Percentiles rank a stretch among this genome's conserved stretches.
These are phyloP conservation scores for Nitzschia sp. DNA, from an alignment of 108 stramenopile genomes.

Conservation along the genomic window DNA sequence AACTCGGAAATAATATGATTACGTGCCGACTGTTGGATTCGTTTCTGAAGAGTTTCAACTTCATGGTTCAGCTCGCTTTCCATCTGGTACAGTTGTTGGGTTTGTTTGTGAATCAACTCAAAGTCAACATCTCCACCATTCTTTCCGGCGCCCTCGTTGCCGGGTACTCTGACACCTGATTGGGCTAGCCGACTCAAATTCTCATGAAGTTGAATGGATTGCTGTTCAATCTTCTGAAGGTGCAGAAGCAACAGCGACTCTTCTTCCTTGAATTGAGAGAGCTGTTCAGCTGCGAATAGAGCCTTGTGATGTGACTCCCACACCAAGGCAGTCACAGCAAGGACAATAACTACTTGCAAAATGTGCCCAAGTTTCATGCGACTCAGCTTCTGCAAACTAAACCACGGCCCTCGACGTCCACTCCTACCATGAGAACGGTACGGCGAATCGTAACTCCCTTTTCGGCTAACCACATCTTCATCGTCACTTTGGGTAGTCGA, in stretches of 20 bases:
- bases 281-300: constrained; percentile 27
- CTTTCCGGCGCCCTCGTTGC: background rate
- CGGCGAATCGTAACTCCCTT: constrained; percentile 5
- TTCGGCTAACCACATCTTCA: constrained; percentile 19
- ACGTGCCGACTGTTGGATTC: constrained; percentile 45
- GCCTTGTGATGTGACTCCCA: constrained; percentile 51
- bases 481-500: constrained; percentile 27
- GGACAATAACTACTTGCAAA: constrained; percentile 34
- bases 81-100: constrained; percentile 42
- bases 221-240: constrained; percentile 47
- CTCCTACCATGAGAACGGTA: constrained; percentile 12
- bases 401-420: constrained; percentile 6
- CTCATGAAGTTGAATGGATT: constrained; percentile 47
- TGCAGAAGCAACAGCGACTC: constrained; percentile 45
- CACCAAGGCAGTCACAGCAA: constrained; percentile 38
- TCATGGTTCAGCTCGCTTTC: constrained; percentile 45
- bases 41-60: constrained; percentile 35
- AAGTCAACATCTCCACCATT: constrained; percentile 22
- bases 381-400: constrained; percentile 16
- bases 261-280: constrained; percentile 46
- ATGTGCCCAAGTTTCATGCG: constrained; percentile 35
- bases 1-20: constrained; percentile 35
- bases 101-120: constrained; percentile 32
- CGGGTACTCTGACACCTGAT: background rate
- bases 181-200: constrained; percentile 31